phyloP scores from a whole-genome alignment of 108 stramenopile genomes.

The Stephanodiscus minutulus region DNA sequence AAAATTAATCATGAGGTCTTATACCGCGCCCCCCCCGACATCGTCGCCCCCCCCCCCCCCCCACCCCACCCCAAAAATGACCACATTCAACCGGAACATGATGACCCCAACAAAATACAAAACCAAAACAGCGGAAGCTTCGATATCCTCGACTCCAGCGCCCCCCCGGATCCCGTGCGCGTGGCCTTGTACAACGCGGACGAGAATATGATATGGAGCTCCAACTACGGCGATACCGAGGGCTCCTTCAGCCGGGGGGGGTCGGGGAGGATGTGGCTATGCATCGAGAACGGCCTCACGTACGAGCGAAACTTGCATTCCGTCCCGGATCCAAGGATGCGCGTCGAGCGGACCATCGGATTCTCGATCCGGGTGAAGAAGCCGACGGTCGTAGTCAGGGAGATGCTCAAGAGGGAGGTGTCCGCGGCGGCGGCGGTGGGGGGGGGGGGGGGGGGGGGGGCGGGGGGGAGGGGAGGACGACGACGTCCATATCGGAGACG shows the following conservation, averaged over 20 bases:
- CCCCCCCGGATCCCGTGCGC: slow-evolving; percentile 39
- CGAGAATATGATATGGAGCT: slow-evolving; percentile 40
- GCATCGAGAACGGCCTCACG: slow-evolving; percentile 45
- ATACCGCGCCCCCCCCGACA: background rate
- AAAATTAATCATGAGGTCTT: background rate
- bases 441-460: background rate
- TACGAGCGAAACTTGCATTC: slow-evolving; percentile 9
- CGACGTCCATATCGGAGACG: slow-evolving; percentile 12
- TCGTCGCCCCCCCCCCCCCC: background rate
- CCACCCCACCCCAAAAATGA: background rate
- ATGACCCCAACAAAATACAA: no score
- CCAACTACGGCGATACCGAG: slow-evolving; percentile 13
- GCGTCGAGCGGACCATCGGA: slow-evolving; percentile 42
- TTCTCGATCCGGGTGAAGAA: slow-evolving; percentile 42
- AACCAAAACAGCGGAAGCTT: slow-evolving; percentile 39
- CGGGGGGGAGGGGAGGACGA: background rate
- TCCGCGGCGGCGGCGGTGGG: background rate
- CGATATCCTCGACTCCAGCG: slow-evolving; percentile 34
- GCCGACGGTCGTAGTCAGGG: background rate
- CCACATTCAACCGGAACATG: background rate
- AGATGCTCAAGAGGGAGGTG: background rate
- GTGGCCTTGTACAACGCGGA: slow-evolving; percentile 33
- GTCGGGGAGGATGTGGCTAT: slow-evolving; percentile 37
- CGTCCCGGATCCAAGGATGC: background rate
- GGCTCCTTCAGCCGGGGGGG: slow-evolving; percentile 32